Evolutionary conservation across 225 moss, liverwort and hornwort genomes (phyloP).

Genomic region (Climacium dendroides): DNA sequence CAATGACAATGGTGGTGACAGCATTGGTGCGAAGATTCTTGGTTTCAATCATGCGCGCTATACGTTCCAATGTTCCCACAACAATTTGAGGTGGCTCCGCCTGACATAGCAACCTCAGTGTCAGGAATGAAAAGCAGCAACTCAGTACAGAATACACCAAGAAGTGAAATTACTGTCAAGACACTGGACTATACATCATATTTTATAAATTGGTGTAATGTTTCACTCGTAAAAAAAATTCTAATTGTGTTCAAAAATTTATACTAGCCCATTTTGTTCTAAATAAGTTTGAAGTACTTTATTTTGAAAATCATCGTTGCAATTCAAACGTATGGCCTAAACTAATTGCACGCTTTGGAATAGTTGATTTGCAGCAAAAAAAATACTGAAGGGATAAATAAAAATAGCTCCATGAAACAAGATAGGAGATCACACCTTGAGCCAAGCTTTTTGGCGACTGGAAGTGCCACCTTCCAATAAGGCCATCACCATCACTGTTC

Average conservation of each 20-base stretch:
- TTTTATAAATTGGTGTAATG: neutral
- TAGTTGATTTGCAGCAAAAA: neutral
- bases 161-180: neutral
- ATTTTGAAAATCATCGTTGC: neutral
- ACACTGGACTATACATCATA: neutral
- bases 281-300: neutral
- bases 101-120: slow-evolving; percentile 8
- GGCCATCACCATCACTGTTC: slow-evolving; percentile 77
- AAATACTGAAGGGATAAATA: neutral
- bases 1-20: slow-evolving; percentile 74
- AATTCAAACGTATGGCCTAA: neutral
- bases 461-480: slow-evolving; percentile 86
- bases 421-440: slow-evolving; percentile 45
- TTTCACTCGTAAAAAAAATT: neutral
- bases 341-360: neutral
- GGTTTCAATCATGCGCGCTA: slow-evolving; percentile 76
- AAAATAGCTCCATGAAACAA: neutral
- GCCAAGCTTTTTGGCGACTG: slow-evolving; percentile 95
- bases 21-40: slow-evolving; percentile 75
- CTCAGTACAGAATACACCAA: neutral
- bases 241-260: too few species aligned
- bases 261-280: neutral
- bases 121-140: neutral
- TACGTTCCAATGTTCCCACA: slow-evolving; percentile 83
- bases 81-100: slow-evolving; percentile 94